Conservation (phyloP, 73 alveolate species). For the Stentor coeruleus region DNA sequence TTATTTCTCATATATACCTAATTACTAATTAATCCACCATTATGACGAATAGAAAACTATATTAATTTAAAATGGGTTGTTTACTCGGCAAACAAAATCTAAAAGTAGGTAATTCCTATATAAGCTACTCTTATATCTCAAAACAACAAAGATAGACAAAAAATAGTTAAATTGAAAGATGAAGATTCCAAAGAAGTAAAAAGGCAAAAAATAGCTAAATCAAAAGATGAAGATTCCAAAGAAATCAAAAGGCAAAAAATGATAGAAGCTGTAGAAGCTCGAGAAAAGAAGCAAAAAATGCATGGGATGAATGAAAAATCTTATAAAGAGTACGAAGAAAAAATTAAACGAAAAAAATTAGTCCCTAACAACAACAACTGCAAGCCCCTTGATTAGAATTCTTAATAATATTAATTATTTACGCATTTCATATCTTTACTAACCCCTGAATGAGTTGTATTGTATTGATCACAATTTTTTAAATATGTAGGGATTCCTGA, state of each 20-base stretch:
- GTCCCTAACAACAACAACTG: background rate
- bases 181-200: background rate
- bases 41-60: no score
- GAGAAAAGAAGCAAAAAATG: background rate
- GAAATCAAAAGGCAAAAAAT: background rate
- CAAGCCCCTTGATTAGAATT: background rate
- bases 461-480: background rate
- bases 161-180: background rate
- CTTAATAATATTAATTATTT: background rate
- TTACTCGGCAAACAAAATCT: no score
- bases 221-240: background rate
- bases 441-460: background rate
- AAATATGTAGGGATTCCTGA: background rate
- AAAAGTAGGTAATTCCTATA: no score
- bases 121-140: no score
- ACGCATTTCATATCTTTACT: background rate
- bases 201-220: background rate
- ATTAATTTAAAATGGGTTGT: no score
- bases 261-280: constrained; percentile 1
- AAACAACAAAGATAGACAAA: background rate
- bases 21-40: no score
- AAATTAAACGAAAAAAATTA: background rate
- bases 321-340: background rate
- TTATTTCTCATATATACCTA: no score
- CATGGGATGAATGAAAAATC: background rate